Percentiles rank a stretch among this genome's conserved stretches.
Evolutionary conservation across 1,139 yeast genomes (phyloP).

Genomic region (Yamadazyma blattariae): DNA sequence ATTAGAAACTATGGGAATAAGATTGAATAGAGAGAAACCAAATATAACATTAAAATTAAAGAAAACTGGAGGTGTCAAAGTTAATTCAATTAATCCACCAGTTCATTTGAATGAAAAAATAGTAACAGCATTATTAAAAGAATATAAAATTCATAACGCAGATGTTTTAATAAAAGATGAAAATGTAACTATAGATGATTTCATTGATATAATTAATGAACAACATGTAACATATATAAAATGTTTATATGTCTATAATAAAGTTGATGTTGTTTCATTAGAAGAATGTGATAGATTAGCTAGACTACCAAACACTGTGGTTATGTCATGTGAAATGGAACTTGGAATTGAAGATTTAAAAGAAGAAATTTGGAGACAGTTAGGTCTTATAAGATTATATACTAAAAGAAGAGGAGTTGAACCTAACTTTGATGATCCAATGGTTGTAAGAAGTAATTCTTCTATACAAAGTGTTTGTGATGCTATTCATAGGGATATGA

Average conservation of each 20-base stretch:
- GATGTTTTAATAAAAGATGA: conserved; percentile 90
- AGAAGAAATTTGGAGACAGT: conserved; percentile 90
- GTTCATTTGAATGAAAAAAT: conserved; percentile 78
- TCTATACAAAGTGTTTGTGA: conserved; percentile 87
- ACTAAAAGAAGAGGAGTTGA: conserved; percentile 79
- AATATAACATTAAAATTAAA: conserved; percentile 76
- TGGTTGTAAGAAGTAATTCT: conserved; percentile 81
- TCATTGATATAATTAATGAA: conserved; percentile 88
- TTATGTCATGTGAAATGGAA: conserved; percentile 86
- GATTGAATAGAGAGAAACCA: conserved; percentile 80
- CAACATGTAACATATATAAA: conserved; percentile 84
- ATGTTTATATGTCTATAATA: conserved; percentile 91
- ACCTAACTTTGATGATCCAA: conserved; percentile 84
- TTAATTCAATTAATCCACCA: conserved; percentile 80
- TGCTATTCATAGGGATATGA: conserved; percentile 88
- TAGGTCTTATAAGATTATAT: conserved; percentile 74
- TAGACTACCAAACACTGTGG: conserved; percentile 86
- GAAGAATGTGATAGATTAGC: conserved; percentile 94
- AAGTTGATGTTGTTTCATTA: conserved; percentile 90
- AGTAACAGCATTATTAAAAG: conserved; percentile 73
- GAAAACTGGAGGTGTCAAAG: conserved; percentile 88
- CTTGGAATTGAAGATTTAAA: conserved; percentile 84
- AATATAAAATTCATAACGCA: conserved; percentile 88
- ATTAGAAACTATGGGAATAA: conserved; percentile 89
- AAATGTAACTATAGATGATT: conserved; percentile 86